Evolutionary conservation across 129 eudicot species (phyloP), one percentile per base, ranked within the genome.

Genomic region (Pseudognaphalium luteoalbum): DNA sequence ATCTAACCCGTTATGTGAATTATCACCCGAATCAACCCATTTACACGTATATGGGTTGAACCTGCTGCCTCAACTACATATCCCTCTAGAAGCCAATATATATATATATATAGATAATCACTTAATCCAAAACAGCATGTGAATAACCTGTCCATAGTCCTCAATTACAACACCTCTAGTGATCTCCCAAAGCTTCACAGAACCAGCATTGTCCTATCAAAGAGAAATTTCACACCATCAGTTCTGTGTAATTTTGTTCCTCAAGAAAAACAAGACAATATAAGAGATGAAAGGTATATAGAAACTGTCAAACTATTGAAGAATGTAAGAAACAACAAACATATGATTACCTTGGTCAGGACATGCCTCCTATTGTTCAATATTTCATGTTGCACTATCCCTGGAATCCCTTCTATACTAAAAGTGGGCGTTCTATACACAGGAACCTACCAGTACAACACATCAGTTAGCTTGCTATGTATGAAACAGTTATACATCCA

Each of bases 131-230:
- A 82, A 71, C 12, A 59, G 76, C 63, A 73, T 14, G 58, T 67
- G 76, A 42, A 35, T 61, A 82, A 92, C 98, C 96, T 90, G 80
- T 74, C 98, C 98, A 74, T 86, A 93, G 80, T 93, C 95, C 73
- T 90, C 81, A 51, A 89, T 71, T 58, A 93, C 96, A 69, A 82
- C 73, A 39, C 98, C 98, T 72, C 87, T 85, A 33, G 98, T 93
- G 72, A 93, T 90, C 76, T 93, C 96, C 95, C 98, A 93, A 71
- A 93, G 88, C 83, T 93, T 93, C 75, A 93, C 98, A 57, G 83
- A 79, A 70, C 94, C 98, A 86, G 89, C 82, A 81, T 92, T 86
- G 73, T 93, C 98, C 98, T 93, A 76, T 54, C 77, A 87, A 52
- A 84, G 25, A 42, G 20, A 72, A 70, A 44, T 21, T 65, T 8